Conservation (phyloP, 768 basidiomycete genomes). For the Rhizopogon vesiculosus region DNA sequence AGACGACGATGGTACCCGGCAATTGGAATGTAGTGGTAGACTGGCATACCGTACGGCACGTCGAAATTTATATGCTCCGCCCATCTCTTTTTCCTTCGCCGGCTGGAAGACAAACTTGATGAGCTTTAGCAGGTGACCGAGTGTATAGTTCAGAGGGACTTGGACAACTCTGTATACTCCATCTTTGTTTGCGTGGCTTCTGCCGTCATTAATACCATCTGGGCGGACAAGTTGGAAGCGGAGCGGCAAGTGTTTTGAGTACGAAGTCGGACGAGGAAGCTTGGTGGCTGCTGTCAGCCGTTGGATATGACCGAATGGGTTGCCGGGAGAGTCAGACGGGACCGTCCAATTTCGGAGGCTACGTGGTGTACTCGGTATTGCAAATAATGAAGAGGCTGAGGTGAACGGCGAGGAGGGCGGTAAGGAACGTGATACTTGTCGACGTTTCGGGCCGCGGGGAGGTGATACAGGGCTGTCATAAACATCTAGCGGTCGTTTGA, state of each 20-base stretch:
- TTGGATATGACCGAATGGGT: constrained; percentile 61
- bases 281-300: constrained; percentile 32
- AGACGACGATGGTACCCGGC: background rate
- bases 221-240: constrained; percentile 55
- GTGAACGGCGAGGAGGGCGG: constrained; percentile 25
- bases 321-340: constrained; percentile 66
- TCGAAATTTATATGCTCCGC: constrained; percentile 13
- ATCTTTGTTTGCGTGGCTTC: constrained; percentile 27
- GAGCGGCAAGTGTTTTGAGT: constrained; percentile 57
- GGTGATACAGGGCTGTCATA: constrained; percentile 23
- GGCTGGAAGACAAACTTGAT: constrained; percentile 53
- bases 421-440: constrained; percentile 13
- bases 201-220: constrained; percentile 13
- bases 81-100: constrained; percentile 20
- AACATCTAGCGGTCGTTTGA: constrained; percentile 26
- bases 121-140: constrained; percentile 59
- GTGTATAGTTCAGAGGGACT: constrained; percentile 66
- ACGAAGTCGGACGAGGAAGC: constrained; percentile 41
- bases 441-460: constrained; percentile 24
- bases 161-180: constrained; percentile 63
- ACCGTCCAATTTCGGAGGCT: constrained; percentile 32
- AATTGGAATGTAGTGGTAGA: background rate
- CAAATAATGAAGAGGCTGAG: constrained; percentile 18
- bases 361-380: constrained; percentile 33
- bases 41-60: constrained; percentile 22